Evolutionary conservation across 768 basidiomycete genomes (phyloP).

Genomic region (Hortiboletus flavorubellus): DNA sequence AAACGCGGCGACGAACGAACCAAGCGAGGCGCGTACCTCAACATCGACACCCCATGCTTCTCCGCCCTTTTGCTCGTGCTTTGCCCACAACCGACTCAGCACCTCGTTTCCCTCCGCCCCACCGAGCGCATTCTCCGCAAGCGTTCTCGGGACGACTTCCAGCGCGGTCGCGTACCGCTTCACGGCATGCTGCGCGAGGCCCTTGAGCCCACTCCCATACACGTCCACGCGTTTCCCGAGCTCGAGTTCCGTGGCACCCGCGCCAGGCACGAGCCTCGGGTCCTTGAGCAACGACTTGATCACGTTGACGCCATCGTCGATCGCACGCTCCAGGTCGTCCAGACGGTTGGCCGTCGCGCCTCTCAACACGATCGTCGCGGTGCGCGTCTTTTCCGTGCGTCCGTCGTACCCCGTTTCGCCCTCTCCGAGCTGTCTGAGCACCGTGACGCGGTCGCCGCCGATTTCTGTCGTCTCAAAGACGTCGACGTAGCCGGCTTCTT

Average conservation of each 20-base stretch:
- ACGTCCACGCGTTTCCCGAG: constrained; percentile 79
- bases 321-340: constrained; percentile 93
- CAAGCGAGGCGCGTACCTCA: constrained; percentile 52
- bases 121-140: constrained; percentile 94
- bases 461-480: constrained; percentile 95
- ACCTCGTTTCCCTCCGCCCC: constrained; percentile 93
- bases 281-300: constrained; percentile 93
- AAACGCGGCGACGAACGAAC: neutral
- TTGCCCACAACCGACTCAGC: constrained; percentile 83
- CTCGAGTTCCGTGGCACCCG: constrained; percentile 92
- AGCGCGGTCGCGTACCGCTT: constrained; percentile 85
- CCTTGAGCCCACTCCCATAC: constrained; percentile 86
- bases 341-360: constrained; percentile 93
- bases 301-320: constrained; percentile 96
- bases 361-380: constrained; percentile 91
- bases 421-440: constrained; percentile 75
- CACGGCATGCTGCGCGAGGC: constrained; percentile 91
- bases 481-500: constrained; percentile 93
- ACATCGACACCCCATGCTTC: constrained; percentile 84
- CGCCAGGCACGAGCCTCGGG: constrained; percentile 85
- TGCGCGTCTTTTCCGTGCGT: constrained; percentile 70
- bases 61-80: constrained; percentile 75
- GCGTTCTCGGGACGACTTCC: constrained; percentile 87
- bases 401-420: constrained; percentile 64
- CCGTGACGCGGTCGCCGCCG: constrained; percentile 97